phyloP scores from a whole-genome alignment of 768 basidiomycete genomes.

The Phanerochaete sordida region DNA sequence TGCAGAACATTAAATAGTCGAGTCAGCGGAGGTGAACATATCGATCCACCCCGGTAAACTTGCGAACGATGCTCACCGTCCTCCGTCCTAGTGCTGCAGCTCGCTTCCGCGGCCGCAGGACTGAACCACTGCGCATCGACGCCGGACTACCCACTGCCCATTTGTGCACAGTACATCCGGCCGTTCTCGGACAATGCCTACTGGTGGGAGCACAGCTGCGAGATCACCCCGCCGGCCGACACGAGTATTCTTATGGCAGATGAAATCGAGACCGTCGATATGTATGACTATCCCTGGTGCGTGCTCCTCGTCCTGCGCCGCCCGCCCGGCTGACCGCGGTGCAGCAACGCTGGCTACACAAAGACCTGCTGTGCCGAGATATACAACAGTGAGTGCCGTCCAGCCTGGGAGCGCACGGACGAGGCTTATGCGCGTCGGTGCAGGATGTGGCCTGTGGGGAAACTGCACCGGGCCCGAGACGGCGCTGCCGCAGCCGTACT shows the following conservation, averaged over 20 bases:
- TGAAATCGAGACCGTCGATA: conserved; percentile 2
- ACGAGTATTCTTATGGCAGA: conserved; percentile 3
- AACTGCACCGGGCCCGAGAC: conserved; percentile 9
- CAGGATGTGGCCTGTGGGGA: neutral
- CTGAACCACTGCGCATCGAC: too few relatives aligned
- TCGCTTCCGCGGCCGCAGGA: too few relatives aligned
- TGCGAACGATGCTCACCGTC: neutral
- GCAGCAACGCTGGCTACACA: neutral
- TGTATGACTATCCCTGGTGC: conserved; percentile 4
- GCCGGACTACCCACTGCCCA: neutral
- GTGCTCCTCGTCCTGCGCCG: neutral
- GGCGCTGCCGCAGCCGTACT: neutral
- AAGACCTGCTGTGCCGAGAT: conserved; percentile 4
- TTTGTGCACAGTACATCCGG: conserved; percentile 1
- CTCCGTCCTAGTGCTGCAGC: neutral
- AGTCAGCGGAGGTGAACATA: too few relatives aligned
- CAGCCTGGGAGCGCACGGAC: too few relatives aligned
- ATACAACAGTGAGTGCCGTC: neutral
- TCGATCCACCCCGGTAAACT: too few relatives aligned
- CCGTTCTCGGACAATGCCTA: conserved; percentile 9
- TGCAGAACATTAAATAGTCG: too few relatives aligned
- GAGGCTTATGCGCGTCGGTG: neutral
- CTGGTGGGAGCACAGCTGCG: neutral
- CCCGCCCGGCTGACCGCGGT: neutral
- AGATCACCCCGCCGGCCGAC: conserved; percentile 3